Evolutionary conservation across 257 asterid species (phyloP), one percentile per base, ranked within the genome.

Genomic region (Nicotiana noctiflora): DNA sequence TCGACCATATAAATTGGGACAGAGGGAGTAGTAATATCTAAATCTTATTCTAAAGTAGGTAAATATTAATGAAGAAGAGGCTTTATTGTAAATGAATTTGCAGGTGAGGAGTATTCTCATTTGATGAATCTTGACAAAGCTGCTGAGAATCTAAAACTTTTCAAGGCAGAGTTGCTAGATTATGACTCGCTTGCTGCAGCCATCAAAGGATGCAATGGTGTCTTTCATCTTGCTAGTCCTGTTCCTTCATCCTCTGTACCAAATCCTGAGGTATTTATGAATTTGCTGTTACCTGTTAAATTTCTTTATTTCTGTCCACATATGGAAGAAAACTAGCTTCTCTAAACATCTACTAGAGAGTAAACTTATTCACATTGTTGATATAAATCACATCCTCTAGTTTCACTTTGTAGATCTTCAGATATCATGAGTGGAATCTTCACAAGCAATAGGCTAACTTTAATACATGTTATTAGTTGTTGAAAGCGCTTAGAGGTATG

Each of bases 221-320:
- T 93, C 5, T 93, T 94, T 85, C 98, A 94, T 70, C 91, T 93
- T 32, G 98, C 98, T 72, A 4, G 89, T 82, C 98, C 97, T 0
- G 96, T 90, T 76, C 98, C 98, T 76, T n/a, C 88, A 0, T 4
- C 79, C 75, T 70, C 90, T 75, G 95, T 92, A 37, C 87, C 91
- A 40, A 90, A 91, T 82, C 98, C 96, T 0, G 93, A 93, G 98
- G 98, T 83, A 86, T 40, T 40, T 40, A 40, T 61, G 88, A 8
- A 29, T 21, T 52, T 70, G 19, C 3, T 21, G 12, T 15, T 0
- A 14, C 60, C 60, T 72, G 46, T 44, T 68, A 40, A 40, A 13
- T 70, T 70, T 6, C 12, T 70, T 40, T 40, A 40, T 40, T 65
- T 23, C 25, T 32, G 51, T 32, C 14, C n/a, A 46, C 72, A 64